Base-by-base conservation (phyloP, 164 flowering plant species). In the Vitis riparia region DNA sequence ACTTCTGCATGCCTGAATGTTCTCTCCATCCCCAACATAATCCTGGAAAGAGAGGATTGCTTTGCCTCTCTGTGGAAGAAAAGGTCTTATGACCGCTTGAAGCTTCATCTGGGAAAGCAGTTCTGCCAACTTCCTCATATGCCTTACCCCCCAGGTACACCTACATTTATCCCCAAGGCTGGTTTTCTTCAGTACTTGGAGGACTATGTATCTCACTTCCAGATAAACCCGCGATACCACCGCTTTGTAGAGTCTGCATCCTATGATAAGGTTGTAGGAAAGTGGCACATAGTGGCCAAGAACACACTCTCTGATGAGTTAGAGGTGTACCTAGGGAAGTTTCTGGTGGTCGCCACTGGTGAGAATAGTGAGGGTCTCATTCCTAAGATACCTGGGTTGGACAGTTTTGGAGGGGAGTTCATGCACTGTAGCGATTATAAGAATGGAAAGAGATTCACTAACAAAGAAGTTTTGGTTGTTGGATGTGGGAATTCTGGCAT, bases 401-500 rank as follows among this genome's bases (percentile, higher is more conserved):
- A 71, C 12, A 63, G 68, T 13, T 81, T 81, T 30, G 23, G 17
- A 19, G 83, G 83, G 4, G 66, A 73, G 19, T 15, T 72, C 6
- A 6, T 81, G 44, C 84, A 81, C 29, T 73, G 81, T 0, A 80
- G 76, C 3, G 2, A 60, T 44, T 91, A 85, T 23, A 84, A 86
- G 19, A 63, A 69, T n/a, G 93, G 91, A 0, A 29, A 17, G 11
- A 37, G 8, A 15, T 91, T 60, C 53, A 13, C 19, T 5, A 75
- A 51, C 2, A 80, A 81, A 65, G 73, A 70, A 3, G 93, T 86
- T 56, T 76, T 87, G 80, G 93, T 91, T 6, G 87, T 86, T 19
- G 96, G 93, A 2, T 55, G 80, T 71, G 96, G 96, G 4, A 90
- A 90, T 53, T 90, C 96, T 0, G 96, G 91, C 3, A 86, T 87